Percentiles rank a stretch among this genome's conserved stretches.
phyloP scores from a whole-genome alignment of 495 filamentous ascomycete genomes.

The Penicillium macrosclerotiorum region DNA sequence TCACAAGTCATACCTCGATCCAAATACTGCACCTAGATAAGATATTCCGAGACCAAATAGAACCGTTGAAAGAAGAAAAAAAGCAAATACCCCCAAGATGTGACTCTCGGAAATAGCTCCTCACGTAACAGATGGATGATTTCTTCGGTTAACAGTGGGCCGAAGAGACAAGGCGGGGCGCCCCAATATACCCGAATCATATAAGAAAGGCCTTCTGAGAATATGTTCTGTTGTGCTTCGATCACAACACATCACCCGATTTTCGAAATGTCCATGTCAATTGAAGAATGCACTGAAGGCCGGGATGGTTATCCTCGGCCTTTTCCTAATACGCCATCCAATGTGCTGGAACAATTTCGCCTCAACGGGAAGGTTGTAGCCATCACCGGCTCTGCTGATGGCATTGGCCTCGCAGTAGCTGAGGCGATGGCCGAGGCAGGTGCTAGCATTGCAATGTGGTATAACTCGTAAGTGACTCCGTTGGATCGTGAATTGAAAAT shows the following conservation, averaged over 20 bases:
- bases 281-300: constrained; percentile 29
- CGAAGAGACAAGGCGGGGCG: too few relatives aligned
- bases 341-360: constrained; percentile 44
- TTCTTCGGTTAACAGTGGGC: too few relatives aligned
- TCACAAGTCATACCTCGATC: too few relatives aligned
- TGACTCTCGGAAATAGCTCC: too few relatives aligned
- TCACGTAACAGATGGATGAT: too few relatives aligned
- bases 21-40: too few relatives aligned
- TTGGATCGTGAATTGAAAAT: background rate
- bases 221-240: background rate
- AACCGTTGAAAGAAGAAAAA: too few relatives aligned
- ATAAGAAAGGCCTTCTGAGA: too few relatives aligned
- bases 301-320: constrained; percentile 42
- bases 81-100: too few relatives aligned
- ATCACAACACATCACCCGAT: too few relatives aligned
- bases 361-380: constrained; percentile 40
- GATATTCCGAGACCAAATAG: too few relatives aligned
- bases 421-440: constrained; percentile 37
- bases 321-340: constrained; percentile 37
- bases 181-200: too few relatives aligned
- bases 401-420: constrained; percentile 33
- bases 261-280: constrained; percentile 53
- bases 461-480: constrained; percentile 34
- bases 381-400: constrained; percentile 36
- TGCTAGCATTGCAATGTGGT: constrained; percentile 35